Base-by-base conservation (phyloP, 345 rosid genomes). In the Brassica juncea region DNA sequence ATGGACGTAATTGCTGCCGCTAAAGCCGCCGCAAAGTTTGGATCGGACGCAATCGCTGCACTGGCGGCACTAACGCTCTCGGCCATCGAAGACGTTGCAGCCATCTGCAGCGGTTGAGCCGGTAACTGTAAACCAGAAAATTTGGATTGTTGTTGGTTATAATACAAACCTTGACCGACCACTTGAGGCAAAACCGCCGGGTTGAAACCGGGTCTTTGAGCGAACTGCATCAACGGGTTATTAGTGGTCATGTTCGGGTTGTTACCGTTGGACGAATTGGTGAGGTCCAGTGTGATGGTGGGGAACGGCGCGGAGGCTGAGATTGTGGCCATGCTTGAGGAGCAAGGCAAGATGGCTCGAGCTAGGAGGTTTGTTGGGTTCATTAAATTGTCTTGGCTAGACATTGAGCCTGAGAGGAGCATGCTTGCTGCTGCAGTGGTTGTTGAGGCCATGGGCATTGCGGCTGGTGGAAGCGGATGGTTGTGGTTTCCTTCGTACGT, bases 271-370 rank as follows among this genome's bases (percentile, higher is more conserved):
- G 84, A 32, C 49, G 84, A 32, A 70, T 54, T 91, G 87, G 10
- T 95, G 16, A 95, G 97, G 88, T 95, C 99, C 19, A 95, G 54
- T 57, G 99, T 95, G 58, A 95, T 89, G 0, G 99, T 93, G 6
- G 99, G 99, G 77, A 95, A 95, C 21, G 98, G 98, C 0, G 99
- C 99, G 0, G 99, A 95, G 37, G 99, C 99, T 70, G 98, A 95
- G 83, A 95, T 93, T 0, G 99, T 93, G 4, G 99, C 99, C 97
- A 93, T 78, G 84, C 84, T 89, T 63, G 99, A 83, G 7, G 98
- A 93, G 81, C 92, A 84, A 37, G 99, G 99, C 27, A 93, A 90
- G 44, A 95, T 90, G 5, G 98, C 93, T 80, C 97, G 86, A 0
- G 99, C 97, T 19, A 93, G 85, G 74, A 95, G 77, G 76, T 90